A percentile compares a stretch with the other conserved stretches of the same genome.
These are phyloP conservation scores for Microascus cirrosus DNA, from an alignment of 2,329 filamentous ascomycete species.

Conservation along the genomic window DNA sequence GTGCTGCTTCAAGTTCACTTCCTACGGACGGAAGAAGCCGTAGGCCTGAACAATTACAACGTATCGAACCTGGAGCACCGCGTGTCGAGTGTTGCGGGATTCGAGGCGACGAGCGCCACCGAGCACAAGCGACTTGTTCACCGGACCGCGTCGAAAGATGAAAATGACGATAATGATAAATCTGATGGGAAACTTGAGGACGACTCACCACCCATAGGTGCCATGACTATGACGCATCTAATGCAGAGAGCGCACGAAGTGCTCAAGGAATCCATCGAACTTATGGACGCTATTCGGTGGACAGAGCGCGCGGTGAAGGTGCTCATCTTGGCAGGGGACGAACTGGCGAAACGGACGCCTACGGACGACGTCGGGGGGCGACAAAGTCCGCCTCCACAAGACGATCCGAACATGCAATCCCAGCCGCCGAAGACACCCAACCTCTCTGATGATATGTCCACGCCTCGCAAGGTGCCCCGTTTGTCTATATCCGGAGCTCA, in stretches of 20 bases:
- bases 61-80: conserved; percentile 28
- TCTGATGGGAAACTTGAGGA: conserved; percentile 10
- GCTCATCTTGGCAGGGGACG: conserved; percentile 29
- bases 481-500: background rate
- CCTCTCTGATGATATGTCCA: conserved; percentile 5
- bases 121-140: conserved; percentile 13
- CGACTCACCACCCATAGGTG: conserved; percentile 10
- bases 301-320: conserved; percentile 33
- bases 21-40: conserved; percentile 30
- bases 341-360: conserved; percentile 21
- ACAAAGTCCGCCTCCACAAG: conserved; percentile 2
- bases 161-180: conserved; percentile 9
- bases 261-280: conserved; percentile 30
- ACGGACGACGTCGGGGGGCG: conserved; percentile 12
- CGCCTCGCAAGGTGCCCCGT: background rate
- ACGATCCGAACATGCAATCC: conserved; percentile 6
- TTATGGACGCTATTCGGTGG: conserved; percentile 33
- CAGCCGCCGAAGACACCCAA: conserved; percentile 6
- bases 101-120: conserved; percentile 17
- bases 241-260: conserved; percentile 35
- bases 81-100: conserved; percentile 30
- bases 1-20: conserved; percentile 35
- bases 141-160: conserved; percentile 7
- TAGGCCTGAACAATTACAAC: conserved; percentile 29
- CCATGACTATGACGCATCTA: conserved; percentile 31